Percentiles rank a stretch among this genome's conserved stretches.
phyloP scores from a whole-genome alignment of 352 stramenopile species.

The Thraustotheca clavata region DNA sequence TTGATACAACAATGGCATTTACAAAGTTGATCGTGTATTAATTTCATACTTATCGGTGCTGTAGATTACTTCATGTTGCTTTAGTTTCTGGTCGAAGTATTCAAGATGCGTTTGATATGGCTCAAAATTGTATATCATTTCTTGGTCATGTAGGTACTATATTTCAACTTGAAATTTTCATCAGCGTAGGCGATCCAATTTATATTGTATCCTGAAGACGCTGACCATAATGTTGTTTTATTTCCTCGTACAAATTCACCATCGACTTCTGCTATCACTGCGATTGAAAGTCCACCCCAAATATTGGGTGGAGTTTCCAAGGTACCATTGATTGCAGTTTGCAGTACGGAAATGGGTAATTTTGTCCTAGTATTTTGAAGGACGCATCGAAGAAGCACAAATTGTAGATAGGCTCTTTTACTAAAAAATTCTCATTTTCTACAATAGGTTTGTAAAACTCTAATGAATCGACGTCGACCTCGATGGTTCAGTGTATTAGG shows the following conservation, averaged over 20 bases:
- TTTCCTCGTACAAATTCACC: neutral
- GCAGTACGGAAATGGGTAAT: neutral
- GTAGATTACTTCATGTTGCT: slow-evolving; percentile 1
- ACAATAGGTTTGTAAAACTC: slow-evolving; percentile 2
- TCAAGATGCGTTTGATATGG: neutral
- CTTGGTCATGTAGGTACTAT: neutral
- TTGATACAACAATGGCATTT: neutral
- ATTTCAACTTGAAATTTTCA: too few species aligned
- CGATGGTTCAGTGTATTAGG: slow-evolving; percentile 8
- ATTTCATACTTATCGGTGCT: neutral
- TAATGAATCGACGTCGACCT: neutral
- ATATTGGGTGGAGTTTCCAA: neutral
- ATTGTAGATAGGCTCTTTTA: neutral
- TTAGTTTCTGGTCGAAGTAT: neutral
- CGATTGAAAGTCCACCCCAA: neutral
- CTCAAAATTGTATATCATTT: neutral
- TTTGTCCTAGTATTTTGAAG: neutral
- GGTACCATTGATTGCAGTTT: too few species aligned
- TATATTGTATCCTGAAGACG: neutral
- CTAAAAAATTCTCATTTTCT: neutral
- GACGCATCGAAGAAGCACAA: slow-evolving; percentile 6
- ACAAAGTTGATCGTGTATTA: neutral
- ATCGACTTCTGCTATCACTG: neutral
- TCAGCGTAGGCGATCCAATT: neutral
- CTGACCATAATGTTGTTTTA: neutral